Evolutionary conservation across 2,329 filamentous ascomycete genomes (phyloP), one percentile per base, ranked within the genome.

Genomic region (Dactylellina sp.): DNA sequence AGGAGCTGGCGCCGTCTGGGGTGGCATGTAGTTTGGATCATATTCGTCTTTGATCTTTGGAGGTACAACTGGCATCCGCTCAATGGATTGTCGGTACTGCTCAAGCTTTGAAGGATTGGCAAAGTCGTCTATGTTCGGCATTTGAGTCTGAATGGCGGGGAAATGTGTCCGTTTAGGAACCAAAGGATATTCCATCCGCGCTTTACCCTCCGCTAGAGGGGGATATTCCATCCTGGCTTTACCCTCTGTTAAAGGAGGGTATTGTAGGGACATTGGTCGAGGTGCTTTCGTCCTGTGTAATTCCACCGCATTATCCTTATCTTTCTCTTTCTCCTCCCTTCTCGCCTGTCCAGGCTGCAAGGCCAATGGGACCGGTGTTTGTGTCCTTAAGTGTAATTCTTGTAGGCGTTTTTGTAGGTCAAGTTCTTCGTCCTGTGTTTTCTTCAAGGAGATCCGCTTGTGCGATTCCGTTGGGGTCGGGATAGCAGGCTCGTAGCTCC

Each of bases 341-440:
- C 42, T 52, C 35, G 25, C 25, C 35, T 60, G 53, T 20, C 63
- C 61, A 7, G 60, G 49, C 32, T 63, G 57, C 20, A 64, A 53
- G 2, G 68, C 64, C 14, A 37, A 52, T 14, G 60, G 71, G 49
- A 62, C 42, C 16, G 57, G 61, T 2, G 55, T 64, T n/a, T 70
- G 59, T 11, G 74, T 72, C 16, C 63, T 57, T 32, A 76, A 14
- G 1, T 76, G 70, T 22, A 76, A 42, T 7, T 72, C 63, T 47
- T 76, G 75, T 14, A 76, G 49, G 18, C 64, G 63, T 47, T 65
- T 75, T 42, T 75, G 75, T 22, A 76, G 20, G 60, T 76, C 75
- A 24, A 74, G 64, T 57, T 64, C 68, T 5, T 75, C 70, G 6
- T 75, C 65, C 40, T 47, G 55, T 20, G 53, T 52, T 35, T 75